Evolutionary conservation across 2,329 filamentous ascomycete genomes (phyloP).

Genomic region (Penicillium freii): DNA sequence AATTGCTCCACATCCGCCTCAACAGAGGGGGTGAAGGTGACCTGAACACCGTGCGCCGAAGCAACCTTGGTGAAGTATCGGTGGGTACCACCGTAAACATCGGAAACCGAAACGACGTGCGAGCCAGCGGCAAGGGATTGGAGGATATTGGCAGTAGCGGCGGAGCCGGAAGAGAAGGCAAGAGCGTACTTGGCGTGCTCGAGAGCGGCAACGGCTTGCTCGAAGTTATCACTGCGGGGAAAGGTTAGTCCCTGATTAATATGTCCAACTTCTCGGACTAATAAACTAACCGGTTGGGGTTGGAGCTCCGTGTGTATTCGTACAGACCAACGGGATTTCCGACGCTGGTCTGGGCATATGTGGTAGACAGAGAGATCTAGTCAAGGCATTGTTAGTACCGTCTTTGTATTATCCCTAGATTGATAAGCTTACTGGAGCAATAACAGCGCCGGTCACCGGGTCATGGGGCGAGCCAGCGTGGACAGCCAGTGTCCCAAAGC

Average conservation of each 20-base stretch:
- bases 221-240: conserved; percentile 72
- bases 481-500: conserved; percentile 90
- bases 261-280: neutral
- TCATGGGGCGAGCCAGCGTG: conserved; percentile 92
- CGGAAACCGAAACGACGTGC: conserved; percentile 93
- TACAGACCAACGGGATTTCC: conserved; percentile 83
- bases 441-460: conserved; percentile 88
- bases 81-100: conserved; percentile 97
- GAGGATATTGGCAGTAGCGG: conserved; percentile 87
- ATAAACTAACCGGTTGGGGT: conserved; percentile 71
- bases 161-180: conserved; percentile 90
- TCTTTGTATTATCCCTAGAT: neutral
- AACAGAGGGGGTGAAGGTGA: conserved; percentile 91
- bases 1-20: conserved; percentile 81
- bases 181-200: conserved; percentile 91
- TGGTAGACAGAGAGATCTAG: conserved; percentile 89
- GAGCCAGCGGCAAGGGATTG: conserved; percentile 88
- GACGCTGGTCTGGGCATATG: conserved; percentile 86
- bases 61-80: conserved; percentile 99
- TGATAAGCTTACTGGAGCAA: conserved; percentile 63
- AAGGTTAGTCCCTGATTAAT: conserved; percentile 6
- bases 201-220: conserved; percentile 83
- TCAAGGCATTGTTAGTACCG: conserved; percentile 10
- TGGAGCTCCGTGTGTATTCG: conserved; percentile 91
- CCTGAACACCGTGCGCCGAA: conserved; percentile 85